Conservation (phyloP, 345 rosid genomes). For the Kandelia obovata region DNA sequence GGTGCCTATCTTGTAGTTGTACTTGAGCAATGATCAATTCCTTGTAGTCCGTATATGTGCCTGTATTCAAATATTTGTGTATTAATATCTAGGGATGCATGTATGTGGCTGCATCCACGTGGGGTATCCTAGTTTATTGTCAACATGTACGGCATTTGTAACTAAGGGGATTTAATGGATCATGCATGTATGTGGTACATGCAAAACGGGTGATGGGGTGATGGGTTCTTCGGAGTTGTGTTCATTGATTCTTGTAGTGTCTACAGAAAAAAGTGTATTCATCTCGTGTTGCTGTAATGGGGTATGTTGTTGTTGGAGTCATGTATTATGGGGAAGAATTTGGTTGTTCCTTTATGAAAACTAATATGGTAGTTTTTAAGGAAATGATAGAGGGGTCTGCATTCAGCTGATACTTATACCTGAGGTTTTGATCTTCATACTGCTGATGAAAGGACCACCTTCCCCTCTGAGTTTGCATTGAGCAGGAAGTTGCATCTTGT, state of each 20-base stretch:
- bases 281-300: background rate
- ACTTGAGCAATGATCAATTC: background rate
- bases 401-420: slow-evolving; percentile 10
- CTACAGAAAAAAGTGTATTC: background rate
- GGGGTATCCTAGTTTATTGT: background rate
- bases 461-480: slow-evolving; percentile 21
- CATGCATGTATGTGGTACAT: too few species aligned
- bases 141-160: background rate
- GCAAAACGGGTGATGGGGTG: too few species aligned
- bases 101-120: background rate
- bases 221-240: background rate
- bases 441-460: slow-evolving; percentile 17
- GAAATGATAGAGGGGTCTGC: slow-evolving; percentile 15
- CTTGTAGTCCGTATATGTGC: slow-evolving; percentile 22
- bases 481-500: slow-evolving; percentile 33
- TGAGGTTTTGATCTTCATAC: slow-evolving; percentile 24
- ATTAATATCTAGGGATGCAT: background rate
- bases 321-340: slow-evolving; percentile 3
- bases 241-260: slow-evolving; percentile 1
- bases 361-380: slow-evolving; percentile 16
- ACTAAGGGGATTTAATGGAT: too few species aligned
- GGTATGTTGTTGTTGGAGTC: background rate
- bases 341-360: slow-evolving; percentile 1
- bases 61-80: background rate
- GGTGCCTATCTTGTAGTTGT: slow-evolving; percentile 11